phyloP scores from a whole-genome alignment of 2,329 filamentous ascomycete species.

The Fusarium sp. region DNA sequence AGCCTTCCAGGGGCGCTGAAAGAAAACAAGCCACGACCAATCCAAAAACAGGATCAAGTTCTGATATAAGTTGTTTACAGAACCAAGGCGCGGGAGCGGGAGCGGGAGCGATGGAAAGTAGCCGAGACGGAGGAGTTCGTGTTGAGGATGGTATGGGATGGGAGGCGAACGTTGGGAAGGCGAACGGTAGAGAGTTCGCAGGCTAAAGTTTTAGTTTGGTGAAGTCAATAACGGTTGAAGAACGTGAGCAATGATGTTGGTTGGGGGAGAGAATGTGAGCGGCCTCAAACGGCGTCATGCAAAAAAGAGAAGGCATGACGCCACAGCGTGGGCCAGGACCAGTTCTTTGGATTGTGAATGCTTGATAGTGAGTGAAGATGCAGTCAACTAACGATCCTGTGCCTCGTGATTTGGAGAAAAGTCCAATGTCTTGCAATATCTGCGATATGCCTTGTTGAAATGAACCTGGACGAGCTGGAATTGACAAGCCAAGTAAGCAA shows the following conservation, averaged over 20 bases:
- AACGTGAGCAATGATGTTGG: neutral
- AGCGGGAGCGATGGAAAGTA: slow-evolving; percentile 25
- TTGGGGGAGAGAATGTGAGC: slow-evolving; percentile 25
- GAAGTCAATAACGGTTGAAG: neutral
- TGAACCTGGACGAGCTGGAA: slow-evolving; percentile 37
- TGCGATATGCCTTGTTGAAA: slow-evolving; percentile 21
- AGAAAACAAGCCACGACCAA: slow-evolving; percentile 11
- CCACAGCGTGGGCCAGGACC: slow-evolving; percentile 19
- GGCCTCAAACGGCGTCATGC: slow-evolving; percentile 38
- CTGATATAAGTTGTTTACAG: neutral
- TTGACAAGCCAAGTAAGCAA: slow-evolving; percentile 12
- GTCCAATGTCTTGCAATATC: neutral
- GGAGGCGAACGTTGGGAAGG: slow-evolving; percentile 36
- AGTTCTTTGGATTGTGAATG: slow-evolving; percentile 2
- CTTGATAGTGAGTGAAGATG: neutral
- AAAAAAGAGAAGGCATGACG: slow-evolving; percentile 35
- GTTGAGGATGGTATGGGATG: slow-evolving; percentile 5
- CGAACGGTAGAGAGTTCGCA: slow-evolving; percentile 25
- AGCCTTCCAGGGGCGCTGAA: slow-evolving; percentile 33
- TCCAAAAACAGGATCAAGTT: neutral
- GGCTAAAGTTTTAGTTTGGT: neutral
- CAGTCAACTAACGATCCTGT: slow-evolving; percentile 16
- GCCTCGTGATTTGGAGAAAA: neutral
- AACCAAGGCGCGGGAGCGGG: slow-evolving; percentile 21
- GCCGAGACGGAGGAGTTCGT: slow-evolving; percentile 17